Conservation (phyloP, 1,139 yeast genomes). For the Geotrichum armillariae region DNA sequence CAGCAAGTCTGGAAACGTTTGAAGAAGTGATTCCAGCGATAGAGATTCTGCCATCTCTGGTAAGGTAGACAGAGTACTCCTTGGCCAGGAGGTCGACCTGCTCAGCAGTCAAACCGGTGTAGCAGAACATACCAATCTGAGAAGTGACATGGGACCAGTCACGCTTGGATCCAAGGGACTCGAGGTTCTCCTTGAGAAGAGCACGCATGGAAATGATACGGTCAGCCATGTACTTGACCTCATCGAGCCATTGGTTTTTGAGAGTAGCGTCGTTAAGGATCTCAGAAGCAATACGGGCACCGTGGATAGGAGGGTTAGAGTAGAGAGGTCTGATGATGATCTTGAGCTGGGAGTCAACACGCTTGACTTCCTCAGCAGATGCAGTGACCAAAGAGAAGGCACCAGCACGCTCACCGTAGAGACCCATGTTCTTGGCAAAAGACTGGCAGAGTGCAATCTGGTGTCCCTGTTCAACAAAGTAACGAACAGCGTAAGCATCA, state of each 20-base stretch:
- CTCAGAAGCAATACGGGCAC: conserved; percentile 86
- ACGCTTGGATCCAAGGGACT: conserved; percentile 73
- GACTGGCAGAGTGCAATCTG: conserved; percentile 71
- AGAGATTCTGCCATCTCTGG: conserved; percentile 80
- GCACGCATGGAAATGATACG: conserved; percentile 80
- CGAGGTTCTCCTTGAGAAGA: conserved; percentile 60
- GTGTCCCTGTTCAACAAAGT: conserved; percentile 61
- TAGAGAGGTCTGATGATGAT: conserved; percentile 78
- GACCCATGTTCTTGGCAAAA: conserved; percentile 96
- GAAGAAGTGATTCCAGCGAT: conserved; percentile 88
- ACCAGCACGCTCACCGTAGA: conserved; percentile 98
- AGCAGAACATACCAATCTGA: conserved; percentile 97
- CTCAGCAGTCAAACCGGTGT: conserved; percentile 77
- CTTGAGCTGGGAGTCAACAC: conserved; percentile 71
- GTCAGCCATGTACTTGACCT: conserved; percentile 83
- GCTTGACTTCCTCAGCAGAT: conserved; percentile 41
- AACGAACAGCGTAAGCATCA: conserved; percentile 86
- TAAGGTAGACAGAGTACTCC: conserved; percentile 74
- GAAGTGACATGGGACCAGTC: conserved; percentile 90
- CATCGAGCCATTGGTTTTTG: conserved; percentile 79
- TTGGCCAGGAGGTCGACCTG: conserved; percentile 79
- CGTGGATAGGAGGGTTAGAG: conserved; percentile 95
- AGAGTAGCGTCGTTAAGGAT: conserved; percentile 67
- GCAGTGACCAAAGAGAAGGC: conserved; percentile 58
- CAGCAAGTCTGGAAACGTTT: conserved; percentile 79